A percentile compares a stretch with the other conserved stretches of the same genome.
phyloP scores from a whole-genome alignment of 73 alveolate species.

The Blepharisma stoltei region DNA sequence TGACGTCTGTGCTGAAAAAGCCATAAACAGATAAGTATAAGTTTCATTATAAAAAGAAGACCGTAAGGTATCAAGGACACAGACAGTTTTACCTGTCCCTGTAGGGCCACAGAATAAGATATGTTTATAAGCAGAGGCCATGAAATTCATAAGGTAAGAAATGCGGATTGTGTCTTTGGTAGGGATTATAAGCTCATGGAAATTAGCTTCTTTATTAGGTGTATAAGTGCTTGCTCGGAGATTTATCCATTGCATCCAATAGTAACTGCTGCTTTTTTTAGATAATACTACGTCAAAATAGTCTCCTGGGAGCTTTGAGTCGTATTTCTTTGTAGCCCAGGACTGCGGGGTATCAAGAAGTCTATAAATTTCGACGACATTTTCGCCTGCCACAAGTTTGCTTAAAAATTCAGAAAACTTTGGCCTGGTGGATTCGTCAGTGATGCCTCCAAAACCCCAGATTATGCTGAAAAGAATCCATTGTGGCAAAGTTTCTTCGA shows the following conservation, averaged over 20 bases:
- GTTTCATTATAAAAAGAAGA: conserved; percentile 68
- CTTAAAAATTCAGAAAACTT: conserved; percentile 70
- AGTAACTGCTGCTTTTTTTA: neutral
- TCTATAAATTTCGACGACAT: conserved; percentile 34
- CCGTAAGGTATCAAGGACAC: conserved; percentile 78
- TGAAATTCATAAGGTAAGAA: conserved; percentile 82
- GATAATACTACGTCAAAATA: neutral
- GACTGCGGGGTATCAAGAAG: conserved; percentile 20
- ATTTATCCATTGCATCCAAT: neutral
- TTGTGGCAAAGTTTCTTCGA: conserved; percentile 84
- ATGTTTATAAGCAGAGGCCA: conserved; percentile 85
- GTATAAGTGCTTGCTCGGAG: neutral
- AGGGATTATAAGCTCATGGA: conserved; percentile 94
- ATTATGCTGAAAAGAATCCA: conserved; percentile 79
- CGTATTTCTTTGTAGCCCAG: conserved; percentile 49
- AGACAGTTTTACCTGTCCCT: conserved; percentile 99
- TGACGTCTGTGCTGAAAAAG: conserved; percentile 96
- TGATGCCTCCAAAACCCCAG: conserved; percentile 97
- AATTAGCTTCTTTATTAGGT: conserved; percentile 80
- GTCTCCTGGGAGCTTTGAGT: conserved; percentile 50
- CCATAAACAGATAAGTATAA: conserved; percentile 69
- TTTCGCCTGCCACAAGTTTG: conserved; percentile 68
- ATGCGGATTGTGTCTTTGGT: conserved; percentile 96
- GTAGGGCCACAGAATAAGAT: conserved; percentile 98
- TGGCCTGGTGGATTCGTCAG: conserved; percentile 87